These are phyloP conservation scores for Nemania serpens DNA, from an alignment of 2,329 filamentous ascomycete species.

Conservation along the genomic window DNA sequence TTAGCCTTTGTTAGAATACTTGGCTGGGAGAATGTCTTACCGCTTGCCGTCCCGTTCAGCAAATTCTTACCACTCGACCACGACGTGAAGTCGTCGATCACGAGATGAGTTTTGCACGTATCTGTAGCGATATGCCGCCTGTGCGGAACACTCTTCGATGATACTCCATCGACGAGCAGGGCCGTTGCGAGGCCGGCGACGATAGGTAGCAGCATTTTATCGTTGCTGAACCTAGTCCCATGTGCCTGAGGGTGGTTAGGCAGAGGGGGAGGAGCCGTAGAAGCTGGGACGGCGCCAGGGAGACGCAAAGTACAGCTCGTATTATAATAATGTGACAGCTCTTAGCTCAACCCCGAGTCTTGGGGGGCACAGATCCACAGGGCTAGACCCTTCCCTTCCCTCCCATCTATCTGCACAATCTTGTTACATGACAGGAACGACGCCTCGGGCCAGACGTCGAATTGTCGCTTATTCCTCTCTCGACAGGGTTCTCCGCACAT, in stretches of 20 bases:
- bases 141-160: slow-evolving; percentile 23
- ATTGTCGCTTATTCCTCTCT: slow-evolving; percentile 18
- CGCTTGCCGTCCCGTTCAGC: too few relatives aligned
- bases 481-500: slow-evolving; percentile 37
- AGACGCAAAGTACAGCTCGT: not conserved
- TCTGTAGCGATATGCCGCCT: slow-evolving; percentile 25
- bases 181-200: slow-evolving; percentile 31
- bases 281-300: not conserved
- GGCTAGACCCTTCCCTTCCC: slow-evolving; percentile 21
- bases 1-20: slow-evolving; percentile 8
- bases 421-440: slow-evolving; percentile 23
- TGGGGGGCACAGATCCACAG: slow-evolving; percentile 26
- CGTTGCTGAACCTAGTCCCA: slow-evolving; percentile 24
- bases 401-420: slow-evolving; percentile 27
- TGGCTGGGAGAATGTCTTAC: not conserved
- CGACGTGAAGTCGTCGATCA: slow-evolving; percentile 43
- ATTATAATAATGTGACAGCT: slow-evolving; percentile 9
- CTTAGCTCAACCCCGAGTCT: slow-evolving; percentile 14
- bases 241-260: not conserved
- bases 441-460: slow-evolving; percentile 15
- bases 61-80: slow-evolving; percentile 36
- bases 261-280: not conserved
- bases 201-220: slow-evolving; percentile 36
- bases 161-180: slow-evolving; percentile 31
- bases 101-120: slow-evolving; percentile 38